Base-by-base conservation (phyloP, 768 basidiomycete genomes). In the Thelephora ganbajun region DNA sequence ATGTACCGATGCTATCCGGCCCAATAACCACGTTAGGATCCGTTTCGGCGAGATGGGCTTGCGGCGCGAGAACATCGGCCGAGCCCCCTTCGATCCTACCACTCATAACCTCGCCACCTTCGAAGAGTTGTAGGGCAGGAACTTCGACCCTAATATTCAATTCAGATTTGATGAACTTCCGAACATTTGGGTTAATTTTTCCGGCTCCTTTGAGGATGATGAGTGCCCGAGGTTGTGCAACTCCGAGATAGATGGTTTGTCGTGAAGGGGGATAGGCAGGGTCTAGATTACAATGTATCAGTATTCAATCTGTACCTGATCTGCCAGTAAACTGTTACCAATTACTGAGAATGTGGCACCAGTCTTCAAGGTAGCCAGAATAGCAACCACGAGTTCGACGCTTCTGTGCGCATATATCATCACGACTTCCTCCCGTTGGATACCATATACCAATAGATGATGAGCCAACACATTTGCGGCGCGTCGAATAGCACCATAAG, bases 321-420 rank as follows among this genome's bases (percentile, higher is more conserved):
- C 12, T 33, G 5, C 46, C 35, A 44, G 13, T 36, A 33, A 12
- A 49, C 43, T 65, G 80, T 53, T 43, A 93, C 91, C 93, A 42
- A 98, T 94, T 51, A 99, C 96, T 42, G 88, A 93, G 67, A 99
- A 97, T 3, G 88, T 92, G 0, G 88, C 94, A 22, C 96, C 96
- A 2, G 86, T 89, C 66, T 97, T 97, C 52, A 98, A 72, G 33
- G 93, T 80, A 19, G 89, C 96, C 83, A 99, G 88, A 6, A 98
- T 91, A 5, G 94, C 93, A 2, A 98, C 86, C 2, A 96, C 88
- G 46, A 99, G 80, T 62, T 99, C 94, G 43, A 97, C 92, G 54
- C 88, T 90, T 33, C 96, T 78, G 57, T 96, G 82, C 2, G 94
- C 94, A 59, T 98, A 99, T 16, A 99, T 84, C 83, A 94, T 97